phyloP scores from a whole-genome alignment of 2,329 filamentous ascomycete genomes.

The Pseudogymnoascus sp. region DNA sequence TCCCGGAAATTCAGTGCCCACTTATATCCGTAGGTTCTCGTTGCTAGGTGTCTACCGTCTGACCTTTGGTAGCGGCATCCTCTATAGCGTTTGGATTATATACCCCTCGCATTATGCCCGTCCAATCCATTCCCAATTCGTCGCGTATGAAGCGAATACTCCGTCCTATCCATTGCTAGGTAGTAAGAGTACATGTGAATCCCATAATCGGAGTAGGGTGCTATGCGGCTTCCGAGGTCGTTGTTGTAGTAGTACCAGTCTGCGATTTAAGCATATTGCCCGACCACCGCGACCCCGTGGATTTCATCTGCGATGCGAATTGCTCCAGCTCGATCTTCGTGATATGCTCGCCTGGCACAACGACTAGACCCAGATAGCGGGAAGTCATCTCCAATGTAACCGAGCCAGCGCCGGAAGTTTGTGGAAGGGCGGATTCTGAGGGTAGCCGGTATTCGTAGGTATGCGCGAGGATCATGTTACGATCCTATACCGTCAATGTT shows the following conservation, averaged over 20 bases:
- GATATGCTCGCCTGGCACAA: constrained; percentile 80
- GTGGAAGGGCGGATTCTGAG: constrained; percentile 38
- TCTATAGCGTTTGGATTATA: background rate
- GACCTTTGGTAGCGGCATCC: background rate
- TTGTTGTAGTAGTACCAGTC: background rate
- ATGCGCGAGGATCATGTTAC: constrained; percentile 76
- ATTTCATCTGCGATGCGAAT: constrained; percentile 40
- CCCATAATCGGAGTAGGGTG: background rate
- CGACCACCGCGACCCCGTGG: background rate
- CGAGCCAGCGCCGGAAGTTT: constrained; percentile 30
- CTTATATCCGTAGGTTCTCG: background rate
- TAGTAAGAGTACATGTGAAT: background rate
- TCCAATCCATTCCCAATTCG: background rate
- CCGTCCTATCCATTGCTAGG: too few relatives aligned
- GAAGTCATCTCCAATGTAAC: constrained; percentile 67
- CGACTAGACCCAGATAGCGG: constrained; percentile 79
- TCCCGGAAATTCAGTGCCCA: background rate
- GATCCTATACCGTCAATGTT: constrained; percentile 47
- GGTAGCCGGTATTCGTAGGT: constrained; percentile 87
- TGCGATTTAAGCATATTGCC: background rate
- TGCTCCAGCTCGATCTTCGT: constrained; percentile 83
- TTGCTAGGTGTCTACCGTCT: background rate
- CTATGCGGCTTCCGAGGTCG: background rate
- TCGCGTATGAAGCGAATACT: background rate
- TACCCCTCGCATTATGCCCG: background rate